Base-by-base conservation (phyloP, 2,329 filamentous ascomycete species). In the Gliomastix tumulicola region DNA sequence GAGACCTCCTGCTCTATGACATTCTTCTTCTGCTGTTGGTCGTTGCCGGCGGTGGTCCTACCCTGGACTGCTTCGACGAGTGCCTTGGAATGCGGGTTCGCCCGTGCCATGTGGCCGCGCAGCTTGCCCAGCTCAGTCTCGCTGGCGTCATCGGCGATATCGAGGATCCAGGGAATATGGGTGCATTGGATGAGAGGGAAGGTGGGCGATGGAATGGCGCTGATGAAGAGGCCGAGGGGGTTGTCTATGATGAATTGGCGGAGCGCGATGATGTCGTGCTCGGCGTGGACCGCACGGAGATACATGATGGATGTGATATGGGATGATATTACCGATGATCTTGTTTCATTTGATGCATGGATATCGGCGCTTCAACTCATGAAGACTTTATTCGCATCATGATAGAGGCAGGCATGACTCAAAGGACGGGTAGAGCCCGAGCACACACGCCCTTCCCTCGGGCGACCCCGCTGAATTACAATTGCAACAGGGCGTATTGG, bases 41-140 rank as follows among this genome's bases (percentile, higher is more conserved):
- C n/a, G n/a, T n/a, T n/a, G n/a, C n/a, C n/a, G n/a, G n/a, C n/a
- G 32, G 41, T 42, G 6, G 41, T 42, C 5, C 49, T 38, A 21
- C 28, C 32, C 7, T 23, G 38, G 20, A 65, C 46, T 0, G 60
- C 53, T 35, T 77, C 70, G 31, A 79, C 69, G 40, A 84, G 65
- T 16, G 69, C 67, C 51, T 82, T 81, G 48, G 62, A 61, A 45
- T 84, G 80, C 0, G 79, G 79, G 44, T 85, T 85, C 23, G 65
- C 62, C 21, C 71, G 63, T 1, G 79, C 79, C 20, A 84, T 54
- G 46, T 85, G 81, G 4, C 76, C 79, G 4, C 78, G 66, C 4
- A 85, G 62, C 4, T 48, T 51, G 19, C 56, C 57, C 1, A 64
- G 49, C n/a, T 66, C 59, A 0, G 57, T 58, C 34, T 63, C 59